phyloP scores from a whole-genome alignment of 2,329 filamentous ascomycete species.

The Pyricularia sp. region DNA sequence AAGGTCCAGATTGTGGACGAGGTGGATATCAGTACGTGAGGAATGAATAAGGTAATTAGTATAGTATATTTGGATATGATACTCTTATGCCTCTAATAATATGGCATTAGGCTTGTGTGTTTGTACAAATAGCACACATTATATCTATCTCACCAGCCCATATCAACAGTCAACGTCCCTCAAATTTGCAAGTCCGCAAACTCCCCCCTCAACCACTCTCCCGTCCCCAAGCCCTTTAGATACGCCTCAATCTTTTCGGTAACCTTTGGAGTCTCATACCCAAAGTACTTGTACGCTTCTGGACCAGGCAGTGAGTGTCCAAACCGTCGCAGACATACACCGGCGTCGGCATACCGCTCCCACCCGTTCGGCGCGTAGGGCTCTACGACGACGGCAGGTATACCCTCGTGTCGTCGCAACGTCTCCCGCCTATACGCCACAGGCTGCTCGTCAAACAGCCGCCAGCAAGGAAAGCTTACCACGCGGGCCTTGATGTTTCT shows the following conservation, averaged over 20 bases:
- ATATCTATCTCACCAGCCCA: neutral
- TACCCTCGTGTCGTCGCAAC: slow-evolving; percentile 21
- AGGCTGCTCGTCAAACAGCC: slow-evolving; percentile 21
- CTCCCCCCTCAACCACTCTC: slow-evolving; percentile 17
- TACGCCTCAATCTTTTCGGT: slow-evolving; percentile 4
- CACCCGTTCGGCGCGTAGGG: slow-evolving; percentile 38
- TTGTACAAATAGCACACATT: neutral
- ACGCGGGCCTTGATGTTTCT: slow-evolving; percentile 18
- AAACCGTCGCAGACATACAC: slow-evolving; percentile 32
- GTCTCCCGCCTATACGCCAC: slow-evolving; percentile 22
- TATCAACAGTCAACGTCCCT: neutral
- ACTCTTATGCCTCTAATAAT: too few species aligned
- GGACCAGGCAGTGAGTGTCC: slow-evolving; percentile 36
- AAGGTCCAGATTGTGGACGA: slow-evolving; percentile 49
- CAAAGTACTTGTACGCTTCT: slow-evolving; percentile 38
- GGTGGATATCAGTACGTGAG: slow-evolving; percentile 7
- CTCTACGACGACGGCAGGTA: slow-evolving; percentile 34
- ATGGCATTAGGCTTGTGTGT: too few species aligned
- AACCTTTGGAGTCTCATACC: slow-evolving; percentile 31
- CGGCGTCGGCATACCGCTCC: slow-evolving; percentile 42
- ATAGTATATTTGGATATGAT: too few species aligned
- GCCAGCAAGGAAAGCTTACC: slow-evolving; percentile 23
- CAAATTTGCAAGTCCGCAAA: slow-evolving; percentile 12
- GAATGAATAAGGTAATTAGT: too few species aligned
- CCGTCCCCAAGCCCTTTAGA: slow-evolving; percentile 17